Evolutionary conservation across 2,329 filamentous ascomycete species (phyloP).

Genomic region (Cryphonectria nitschkei): DNA sequence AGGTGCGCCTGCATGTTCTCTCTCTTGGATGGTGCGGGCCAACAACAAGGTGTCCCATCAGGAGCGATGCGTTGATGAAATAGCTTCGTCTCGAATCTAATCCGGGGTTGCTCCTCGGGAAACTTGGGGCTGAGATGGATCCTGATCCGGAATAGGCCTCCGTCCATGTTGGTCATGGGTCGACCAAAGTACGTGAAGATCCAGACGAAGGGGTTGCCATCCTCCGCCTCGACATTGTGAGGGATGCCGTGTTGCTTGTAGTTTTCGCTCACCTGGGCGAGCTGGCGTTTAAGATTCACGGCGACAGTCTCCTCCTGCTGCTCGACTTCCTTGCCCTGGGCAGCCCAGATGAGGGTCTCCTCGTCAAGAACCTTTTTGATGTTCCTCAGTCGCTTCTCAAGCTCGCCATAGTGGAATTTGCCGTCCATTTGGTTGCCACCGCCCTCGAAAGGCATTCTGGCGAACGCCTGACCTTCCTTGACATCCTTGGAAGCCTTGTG

Average conservation of each 20-base stretch:
- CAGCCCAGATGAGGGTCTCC: slow-evolving; percentile 74
- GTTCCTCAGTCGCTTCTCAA: slow-evolving; percentile 68
- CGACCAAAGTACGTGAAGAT: slow-evolving; percentile 84
- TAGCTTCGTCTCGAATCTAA: slow-evolving; percentile 77
- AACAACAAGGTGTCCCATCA: slow-evolving; percentile 84
- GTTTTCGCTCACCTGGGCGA: slow-evolving; percentile 76
- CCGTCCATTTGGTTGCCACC: slow-evolving; percentile 81
- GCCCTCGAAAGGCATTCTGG: slow-evolving; percentile 87
- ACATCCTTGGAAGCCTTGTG: slow-evolving; percentile 66
- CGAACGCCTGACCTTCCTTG: slow-evolving; percentile 66
- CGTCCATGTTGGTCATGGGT: slow-evolving; percentile 91
- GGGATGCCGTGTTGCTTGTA: slow-evolving; percentile 74
- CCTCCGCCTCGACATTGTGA: slow-evolving; percentile 74
- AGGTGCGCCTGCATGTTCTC: slow-evolving; percentile 86
- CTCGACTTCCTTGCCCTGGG: slow-evolving; percentile 64
- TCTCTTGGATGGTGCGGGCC: slow-evolving; percentile 58
- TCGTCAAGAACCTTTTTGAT: slow-evolving; percentile 73
- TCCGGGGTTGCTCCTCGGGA: slow-evolving; percentile 84
- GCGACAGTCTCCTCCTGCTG: slow-evolving; percentile 74
- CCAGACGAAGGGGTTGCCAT: slow-evolving; percentile 91
- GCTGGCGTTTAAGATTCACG: slow-evolving; percentile 81
- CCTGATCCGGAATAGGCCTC: slow-evolving; percentile 82
- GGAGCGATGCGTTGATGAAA: slow-evolving; percentile 87
- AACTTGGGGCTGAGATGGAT: slow-evolving; percentile 83
- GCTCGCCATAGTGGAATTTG: slow-evolving; percentile 76